Evolutionary conservation across 1,284 basidiomycete genomes (phyloP), one percentile per base, ranked within the genome.

Genomic region (Ganoderma meredithae): DNA sequence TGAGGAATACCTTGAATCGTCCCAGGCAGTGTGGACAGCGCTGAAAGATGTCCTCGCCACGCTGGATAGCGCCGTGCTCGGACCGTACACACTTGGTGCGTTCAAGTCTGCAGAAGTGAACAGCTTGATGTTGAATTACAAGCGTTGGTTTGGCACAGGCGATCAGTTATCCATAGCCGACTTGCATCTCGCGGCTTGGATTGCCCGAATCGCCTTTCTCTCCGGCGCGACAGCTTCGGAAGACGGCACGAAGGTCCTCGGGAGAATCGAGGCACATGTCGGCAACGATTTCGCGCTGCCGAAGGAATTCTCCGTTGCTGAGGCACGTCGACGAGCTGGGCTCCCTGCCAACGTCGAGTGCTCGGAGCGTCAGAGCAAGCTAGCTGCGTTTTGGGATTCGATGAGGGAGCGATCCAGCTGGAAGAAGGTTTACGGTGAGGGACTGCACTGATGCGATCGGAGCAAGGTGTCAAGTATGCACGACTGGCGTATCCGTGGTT

Each of bases 141-240:
- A 31, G 19, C 40, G 52, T 43, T 33, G 43, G 33, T 3, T 40
- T 25, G 67, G 69, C 70, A 25, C 67, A 92, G 91, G 91, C 33
- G 92, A 92, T 74, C 92, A 94, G 69, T 79, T 95, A 76, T 93
- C 90, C 9, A 82, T 95, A 55, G 93, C 90, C 2, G 95, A 97
- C 77, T 79, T 95, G 63, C 94, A 96, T 75, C 81, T 95, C 33
- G 89, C 88, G 3, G 89, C 89, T 13, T 97, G 94, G 94, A 78
- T 96, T 47, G 83, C 89, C 2, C 85, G 89, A 39, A 72, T 95
- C 12, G 86, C 90, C 13, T 77, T 75, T 56, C 81, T 94, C 31
- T 83, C 85, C 5, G 90, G 89, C 1, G 91, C 87, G 0, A 77
- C 77, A 27, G 75, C 76, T 0, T 77, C 73, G 1, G 85, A 90